Evolutionary conservation across 495 filamentous ascomycete genomes (phyloP), one percentile per base, ranked within the genome.

Genomic region (Penicillium manginii): DNA sequence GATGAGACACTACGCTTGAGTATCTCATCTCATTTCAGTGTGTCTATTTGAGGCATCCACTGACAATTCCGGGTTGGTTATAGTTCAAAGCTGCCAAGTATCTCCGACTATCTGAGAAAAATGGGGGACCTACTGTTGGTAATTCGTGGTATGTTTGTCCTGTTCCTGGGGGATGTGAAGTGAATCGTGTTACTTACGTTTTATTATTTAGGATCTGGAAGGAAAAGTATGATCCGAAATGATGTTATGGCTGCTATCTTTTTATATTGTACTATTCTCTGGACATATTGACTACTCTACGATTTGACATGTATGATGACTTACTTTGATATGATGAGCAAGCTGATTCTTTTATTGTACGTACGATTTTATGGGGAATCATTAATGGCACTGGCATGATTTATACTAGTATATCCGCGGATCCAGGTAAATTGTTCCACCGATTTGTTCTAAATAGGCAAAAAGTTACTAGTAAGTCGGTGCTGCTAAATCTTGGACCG

Each of bases 51-150:
- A 55, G 35, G 12, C 8, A 9, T 42, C 4, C 52, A 29, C 57
- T 70, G 17, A 66, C 43, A 40, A 12, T 4, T 57, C 45, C 52
- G 32, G 52, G n/a, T n/a, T n/a, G n/a, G 68, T 58, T 67, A 54
- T 77, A 96, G 91, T 92, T 84, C 74, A 86, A 83, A 71, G 88
- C 93, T 48, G 96, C 96, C 57, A 90, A 89, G 80, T 98, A 96
- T 77, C 92, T 96, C 72, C 91, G 93, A 62, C 83, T 92, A 62
- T 94, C 94, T 37, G 94, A 98, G 77, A 74, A 90, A 66, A 89
- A 87, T 63, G 94, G 94, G 39, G 88, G 84, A 71, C 97, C 96
- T 78, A 91, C 85, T 43, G 78, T 98, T 57, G 94, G 94, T 32
- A 98, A 97, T 77, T 91, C 91, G 51, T 98, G 94, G 94, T 97